Conservation (phyloP, 2,329 filamentous ascomycete species). For the Alternaria consortialis region DNA sequence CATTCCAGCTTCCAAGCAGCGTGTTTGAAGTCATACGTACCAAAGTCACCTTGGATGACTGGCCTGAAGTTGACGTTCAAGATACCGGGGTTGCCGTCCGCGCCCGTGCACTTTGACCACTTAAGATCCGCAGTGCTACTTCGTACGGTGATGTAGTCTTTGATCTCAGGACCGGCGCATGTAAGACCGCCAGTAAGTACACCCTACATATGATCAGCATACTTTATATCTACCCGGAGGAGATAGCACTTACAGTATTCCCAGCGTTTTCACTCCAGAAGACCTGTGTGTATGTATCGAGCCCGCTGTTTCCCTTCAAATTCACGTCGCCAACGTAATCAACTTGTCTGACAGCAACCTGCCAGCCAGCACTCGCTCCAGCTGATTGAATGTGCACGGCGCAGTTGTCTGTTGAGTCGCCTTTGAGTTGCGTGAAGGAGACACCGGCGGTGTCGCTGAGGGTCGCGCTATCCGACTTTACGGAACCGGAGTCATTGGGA, state of each 20-base stretch:
- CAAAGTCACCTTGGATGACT: conserved; percentile 37
- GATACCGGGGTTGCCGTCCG: conserved; percentile 39
- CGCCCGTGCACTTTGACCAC: conserved; percentile 42
- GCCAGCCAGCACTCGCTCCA: conserved; percentile 39
- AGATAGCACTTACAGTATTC: conserved; percentile 35
- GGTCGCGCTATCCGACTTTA: conserved; percentile 20
- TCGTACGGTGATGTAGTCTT: conserved; percentile 36
- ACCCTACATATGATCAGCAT: conserved; percentile 19
- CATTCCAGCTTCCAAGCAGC: conserved; percentile 40
- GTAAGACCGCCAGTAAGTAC: conserved; percentile 29
- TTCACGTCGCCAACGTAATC: conserved; percentile 35
- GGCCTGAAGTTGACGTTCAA: conserved; percentile 45
- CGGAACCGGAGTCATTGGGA: conserved; percentile 37
- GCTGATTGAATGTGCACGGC: conserved; percentile 40
- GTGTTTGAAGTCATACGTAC: conserved; percentile 40
- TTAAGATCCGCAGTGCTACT: conserved; percentile 34
- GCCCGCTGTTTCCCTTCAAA: conserved; percentile 31
- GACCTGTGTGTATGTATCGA: conserved; percentile 37
- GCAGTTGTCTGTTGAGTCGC: conserved; percentile 41
- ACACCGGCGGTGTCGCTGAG: conserved; percentile 37
- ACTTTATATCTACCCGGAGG: background rate
- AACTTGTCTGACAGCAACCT: conserved; percentile 39
- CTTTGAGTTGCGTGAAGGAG: conserved; percentile 35
- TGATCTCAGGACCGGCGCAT: conserved; percentile 38
- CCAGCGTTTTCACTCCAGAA: conserved; percentile 44